phyloP scores from a whole-genome alignment of 2,329 filamentous ascomycete genomes.

The Alternaria tenuissima region DNA sequence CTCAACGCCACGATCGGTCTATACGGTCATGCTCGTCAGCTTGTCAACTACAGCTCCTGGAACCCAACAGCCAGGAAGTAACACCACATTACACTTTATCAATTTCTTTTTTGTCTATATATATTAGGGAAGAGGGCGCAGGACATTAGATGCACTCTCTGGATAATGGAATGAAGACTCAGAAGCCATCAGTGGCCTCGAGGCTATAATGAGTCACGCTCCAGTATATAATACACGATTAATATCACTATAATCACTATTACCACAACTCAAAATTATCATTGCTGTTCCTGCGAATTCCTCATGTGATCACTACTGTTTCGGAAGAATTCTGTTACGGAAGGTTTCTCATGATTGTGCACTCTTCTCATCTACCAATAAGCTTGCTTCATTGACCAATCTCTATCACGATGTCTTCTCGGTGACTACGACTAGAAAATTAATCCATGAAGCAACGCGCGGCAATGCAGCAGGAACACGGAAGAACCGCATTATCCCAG shows the following conservation, averaged over 20 bases:
- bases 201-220: not conserved
- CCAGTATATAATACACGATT: not conserved
- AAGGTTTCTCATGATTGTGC: not conserved
- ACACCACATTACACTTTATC: not conserved
- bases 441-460: not conserved
- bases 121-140: not conserved
- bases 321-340: not conserved
- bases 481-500: not conserved
- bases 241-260: slow-evolving; percentile 2
- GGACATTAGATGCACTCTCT: not conserved
- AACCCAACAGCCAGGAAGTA: slow-evolving; percentile 56
- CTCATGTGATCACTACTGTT: not conserved
- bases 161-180: not conserved
- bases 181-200: not conserved
- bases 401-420: not conserved
- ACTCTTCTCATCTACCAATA: not conserved
- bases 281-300: not conserved
- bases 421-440: not conserved
- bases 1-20: slow-evolving; percentile 57
- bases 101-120: slow-evolving; percentile 1
- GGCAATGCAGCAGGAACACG: not conserved
- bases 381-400: not conserved
- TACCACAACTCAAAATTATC: not conserved
- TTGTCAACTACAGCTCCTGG: slow-evolving; percentile 58
- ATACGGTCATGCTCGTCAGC: slow-evolving; percentile 58